Evolutionary conservation across 192 early-diverging fungal species (phyloP), one percentile per base, ranked within the genome.

Genomic region (Coemansia sp.): DNA sequence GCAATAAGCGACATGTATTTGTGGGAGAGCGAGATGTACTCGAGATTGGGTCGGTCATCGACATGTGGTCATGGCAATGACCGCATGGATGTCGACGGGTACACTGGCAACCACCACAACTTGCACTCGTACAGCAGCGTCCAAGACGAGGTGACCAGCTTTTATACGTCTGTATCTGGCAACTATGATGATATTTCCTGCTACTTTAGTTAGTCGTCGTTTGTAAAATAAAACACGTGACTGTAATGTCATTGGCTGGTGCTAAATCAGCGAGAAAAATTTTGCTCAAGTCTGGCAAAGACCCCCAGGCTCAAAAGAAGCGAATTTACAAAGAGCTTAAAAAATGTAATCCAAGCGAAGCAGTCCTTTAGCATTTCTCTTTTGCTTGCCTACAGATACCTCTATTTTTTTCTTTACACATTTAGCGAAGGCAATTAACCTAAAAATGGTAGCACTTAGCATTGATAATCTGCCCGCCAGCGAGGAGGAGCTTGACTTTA

Each of bases 401-500:
- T 40, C 66, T 13, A 30, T 35, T 37, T 39, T 39, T 58, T 35
- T 43, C 35, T 39, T 32, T 43, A 30, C 23, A 23, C 9, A 16
- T 21, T 64, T 33, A 42, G 46, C 30, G 43, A 67, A 23, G 46
- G 33, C 23, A 52, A 52, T 5, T 49, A n/a, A 49, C 14, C 9
- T 32, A 32, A 75, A 32, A 50, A 87, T 86, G 87, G 66, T 67
- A 23, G 58, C 68, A 9, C 86, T 91, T 55, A 91, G 88, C 68
- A 67, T 82, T 10, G 77, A 84, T 35, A 88, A 91, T 75, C 74
- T 92, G 55, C 91, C 90, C 14, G 87, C 87, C 49, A 66, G 76
- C 17, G 91, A 91, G 84, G 90, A 88, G 58, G 91, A 93, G 37
- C 86, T 99, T 74, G 94, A 99, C 82, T 99, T 92, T 76, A 85